Percentiles rank a stretch among this genome's conserved stretches.
Evolutionary conservation across 2,329 filamentous ascomycete species (phyloP).

Genomic region (Fonsecaea erecta): DNA sequence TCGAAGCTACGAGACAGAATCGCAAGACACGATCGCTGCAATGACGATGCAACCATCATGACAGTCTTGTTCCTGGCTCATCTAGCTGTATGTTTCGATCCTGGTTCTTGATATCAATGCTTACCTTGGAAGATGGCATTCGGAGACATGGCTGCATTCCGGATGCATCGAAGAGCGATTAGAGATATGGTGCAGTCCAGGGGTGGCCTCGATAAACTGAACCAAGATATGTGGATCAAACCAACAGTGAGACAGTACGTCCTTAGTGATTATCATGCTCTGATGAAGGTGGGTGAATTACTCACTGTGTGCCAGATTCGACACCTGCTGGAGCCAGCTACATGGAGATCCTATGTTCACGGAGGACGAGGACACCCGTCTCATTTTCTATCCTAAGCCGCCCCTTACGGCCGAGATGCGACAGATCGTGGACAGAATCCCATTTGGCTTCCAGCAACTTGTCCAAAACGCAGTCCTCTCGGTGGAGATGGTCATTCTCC

Average conservation of each 20-base stretch:
- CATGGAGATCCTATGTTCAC: conserved; percentile 3
- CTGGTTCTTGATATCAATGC: neutral
- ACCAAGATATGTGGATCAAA: neutral
- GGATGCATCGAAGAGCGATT: conserved; percentile 1
- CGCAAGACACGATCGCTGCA: neutral
- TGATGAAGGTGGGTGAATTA: neutral
- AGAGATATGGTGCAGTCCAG: conserved; percentile 1
- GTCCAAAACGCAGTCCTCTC: neutral
- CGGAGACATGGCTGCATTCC: conserved; percentile 5
- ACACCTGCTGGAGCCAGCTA: conserved; percentile 1
- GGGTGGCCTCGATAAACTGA: conserved; percentile 1
- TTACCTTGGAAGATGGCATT: neutral
- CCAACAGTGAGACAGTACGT: conserved; percentile 2
- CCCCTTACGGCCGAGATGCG: neutral
- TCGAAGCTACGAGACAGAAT: conserved; percentile 1
- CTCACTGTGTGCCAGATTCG: conserved; percentile 1
- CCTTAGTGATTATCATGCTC: neutral
- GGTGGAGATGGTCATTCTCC: conserved; percentile 5
- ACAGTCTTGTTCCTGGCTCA: conserved; percentile 2
- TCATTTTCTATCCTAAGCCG: neutral
- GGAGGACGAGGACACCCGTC: neutral
- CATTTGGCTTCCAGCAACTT: conserved; percentile 1
- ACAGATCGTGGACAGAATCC: neutral
- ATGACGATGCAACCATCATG: conserved; percentile 12
- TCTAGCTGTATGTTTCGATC: conserved; percentile 6